Evolutionary conservation across 371 early-diverging fungal genomes (phyloP), one percentile per base, ranked within the genome.

Genomic region (Apophysomyces trapeziformis): DNA sequence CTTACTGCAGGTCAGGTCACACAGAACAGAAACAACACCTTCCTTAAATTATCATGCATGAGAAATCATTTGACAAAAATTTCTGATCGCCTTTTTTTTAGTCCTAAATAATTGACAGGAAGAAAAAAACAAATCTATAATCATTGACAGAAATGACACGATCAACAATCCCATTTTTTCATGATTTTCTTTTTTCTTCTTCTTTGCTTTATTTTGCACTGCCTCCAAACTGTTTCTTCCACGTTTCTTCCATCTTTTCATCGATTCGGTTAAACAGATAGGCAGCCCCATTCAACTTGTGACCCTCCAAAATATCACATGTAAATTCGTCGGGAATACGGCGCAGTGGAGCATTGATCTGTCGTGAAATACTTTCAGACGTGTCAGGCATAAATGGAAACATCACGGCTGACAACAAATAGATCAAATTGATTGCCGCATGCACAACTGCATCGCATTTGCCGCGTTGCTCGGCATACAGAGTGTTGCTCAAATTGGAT

Each of bases 341-440:
- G 67, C 95, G 91, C 47, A 82, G 71, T 35, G 94, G 94, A 5
- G 90, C 92, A 58, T 95, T 93, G 41, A 96, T 76, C 78, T 95
- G 94, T 54, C 86, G 84, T 7, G 83, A 79, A 56, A 99, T 96
- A 60, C 85, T 76, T 44, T 88, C 91, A 14, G 94, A 68, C 32
- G 95, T 92, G 39, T 85, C 85, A 41, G 99, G 99, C 89, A 99
- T 95, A 88, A 89, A 99, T 26, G 99, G 99, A 67, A 90, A 89
- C 56, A 97, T 70, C 32, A 99, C 57, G 37, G 96, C 88, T 38
- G 94, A 89, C 43, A 99, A 69, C 62, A 99, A 85, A 75, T 96
- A 95, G 72, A 92, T 86, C 67, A 99, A 80, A 82, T 96, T 97
- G 68, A 90, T 71, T 8, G 94, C 92, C 7, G 90, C 78, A 47